Evolutionary conservation across 2,329 filamentous ascomycete genomes (phyloP).

Genomic region (Zasmidium cellare): DNA sequence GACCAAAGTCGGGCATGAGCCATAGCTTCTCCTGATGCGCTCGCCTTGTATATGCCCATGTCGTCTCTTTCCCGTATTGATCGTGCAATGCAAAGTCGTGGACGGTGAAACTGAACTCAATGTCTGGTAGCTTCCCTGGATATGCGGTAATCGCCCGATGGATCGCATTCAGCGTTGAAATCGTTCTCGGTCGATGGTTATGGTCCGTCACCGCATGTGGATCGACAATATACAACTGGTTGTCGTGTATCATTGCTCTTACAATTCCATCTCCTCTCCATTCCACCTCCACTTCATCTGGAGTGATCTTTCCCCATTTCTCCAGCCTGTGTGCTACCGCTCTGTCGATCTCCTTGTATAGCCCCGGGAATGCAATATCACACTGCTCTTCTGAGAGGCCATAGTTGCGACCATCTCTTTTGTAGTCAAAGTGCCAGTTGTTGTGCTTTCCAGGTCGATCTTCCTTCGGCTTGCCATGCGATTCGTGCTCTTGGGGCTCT

Average conservation of each 20-base stretch:
- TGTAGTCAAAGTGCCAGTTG: constrained; percentile 19
- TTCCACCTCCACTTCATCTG: constrained; percentile 22
- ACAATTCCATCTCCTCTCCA: constrained; percentile 29
- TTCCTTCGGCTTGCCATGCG: neutral
- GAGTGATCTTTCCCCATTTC: constrained; percentile 21
- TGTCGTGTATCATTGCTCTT: constrained; percentile 30
- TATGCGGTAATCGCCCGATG: constrained; percentile 47
- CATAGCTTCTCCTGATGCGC: constrained; percentile 42
- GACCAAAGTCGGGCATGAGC: constrained; percentile 55
- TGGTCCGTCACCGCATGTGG: constrained; percentile 27
- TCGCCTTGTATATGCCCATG: constrained; percentile 25
- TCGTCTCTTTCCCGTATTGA: constrained; percentile 22
- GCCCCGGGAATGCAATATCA: constrained; percentile 29
- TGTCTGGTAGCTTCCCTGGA: constrained; percentile 42
- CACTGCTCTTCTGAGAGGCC: constrained; percentile 32
- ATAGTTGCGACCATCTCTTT: constrained; percentile 26
- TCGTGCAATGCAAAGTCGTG: constrained; percentile 41
- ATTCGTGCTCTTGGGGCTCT: neutral
- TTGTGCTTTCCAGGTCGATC: constrained; percentile 2
- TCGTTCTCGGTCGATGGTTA: constrained; percentile 23
- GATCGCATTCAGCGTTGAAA: constrained; percentile 46
- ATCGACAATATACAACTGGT: constrained; percentile 30
- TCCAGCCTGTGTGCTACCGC: constrained; percentile 26
- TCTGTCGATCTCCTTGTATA: constrained; percentile 33
- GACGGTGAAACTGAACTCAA: constrained; percentile 47